Evolutionary conservation across 345 rosid species (phyloP).

Genomic region (Excoecaria agallocha): DNA sequence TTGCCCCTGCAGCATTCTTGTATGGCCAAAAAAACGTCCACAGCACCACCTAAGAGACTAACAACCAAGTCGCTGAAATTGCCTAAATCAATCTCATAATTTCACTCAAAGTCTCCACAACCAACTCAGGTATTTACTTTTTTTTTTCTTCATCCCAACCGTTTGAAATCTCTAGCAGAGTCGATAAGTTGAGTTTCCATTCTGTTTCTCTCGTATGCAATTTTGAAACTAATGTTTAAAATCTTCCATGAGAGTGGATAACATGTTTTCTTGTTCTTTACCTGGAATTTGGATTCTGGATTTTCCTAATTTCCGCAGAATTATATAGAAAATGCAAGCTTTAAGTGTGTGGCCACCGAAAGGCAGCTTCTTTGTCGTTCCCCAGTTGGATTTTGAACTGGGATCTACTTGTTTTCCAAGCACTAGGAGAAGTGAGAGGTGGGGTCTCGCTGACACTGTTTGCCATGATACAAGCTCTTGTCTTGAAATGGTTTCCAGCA

Average conservation of each 20-base stretch:
- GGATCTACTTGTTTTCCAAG: constrained; percentile 34
- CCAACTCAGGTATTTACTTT: constrained; percentile 11
- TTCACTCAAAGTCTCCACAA: background rate
- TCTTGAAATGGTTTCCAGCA: constrained; percentile 35
- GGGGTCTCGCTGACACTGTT: constrained; percentile 23
- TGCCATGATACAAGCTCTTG: constrained; percentile 30
- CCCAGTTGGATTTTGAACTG: constrained; percentile 48
- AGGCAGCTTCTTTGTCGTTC: constrained; percentile 44
- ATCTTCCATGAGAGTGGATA: constrained; percentile 17
- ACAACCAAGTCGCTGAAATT: background rate
- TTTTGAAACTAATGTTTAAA: background rate
- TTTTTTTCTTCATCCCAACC: background rate
- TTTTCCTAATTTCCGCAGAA: constrained; percentile 16
- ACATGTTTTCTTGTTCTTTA: constrained; percentile 21
- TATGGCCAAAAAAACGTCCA: background rate
- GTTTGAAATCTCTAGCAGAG: constrained; percentile 3
- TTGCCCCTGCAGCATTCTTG: background rate
- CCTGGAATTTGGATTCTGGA: constrained; percentile 27
- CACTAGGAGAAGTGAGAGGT: constrained; percentile 28
- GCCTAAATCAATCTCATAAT: background rate
- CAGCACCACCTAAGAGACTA: background rate
- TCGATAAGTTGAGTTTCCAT: background rate
- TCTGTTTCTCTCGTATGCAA: constrained; percentile 2
- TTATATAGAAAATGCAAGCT: constrained; percentile 58
- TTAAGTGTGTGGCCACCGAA: constrained; percentile 48